Base-by-base conservation (phyloP, 2,329 filamentous ascomycete species). In the Fusarium abutilonis region DNA sequence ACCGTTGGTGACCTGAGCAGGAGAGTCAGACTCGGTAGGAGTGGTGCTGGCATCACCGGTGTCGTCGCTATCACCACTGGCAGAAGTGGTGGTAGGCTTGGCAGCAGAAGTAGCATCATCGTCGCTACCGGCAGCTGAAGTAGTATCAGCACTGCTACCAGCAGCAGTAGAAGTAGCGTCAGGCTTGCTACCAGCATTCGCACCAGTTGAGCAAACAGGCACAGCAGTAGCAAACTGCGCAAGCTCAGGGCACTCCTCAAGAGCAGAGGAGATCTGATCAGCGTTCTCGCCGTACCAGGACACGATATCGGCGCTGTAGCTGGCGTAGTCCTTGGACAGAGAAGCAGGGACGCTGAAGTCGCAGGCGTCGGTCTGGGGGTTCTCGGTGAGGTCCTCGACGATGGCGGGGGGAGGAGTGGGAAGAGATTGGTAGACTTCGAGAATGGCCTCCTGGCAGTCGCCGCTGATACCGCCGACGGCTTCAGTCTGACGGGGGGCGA, bases 331-430 rank as follows among this genome's bases (percentile, higher is more conserved):
- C 28, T 54, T 63, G 64, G 60, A 70, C 32, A 78, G 70, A 64
- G 66, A 70, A 19, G 59, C 35, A n/a, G 76, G 73, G 7, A 69
- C 52, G 51, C 53, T 70, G 69, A 73, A 70, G 60, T 53, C 17
- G 74, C 76, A 78, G 4, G 69, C 62, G 70, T 76, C 69, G 47
- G 71, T 70, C 48, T 66, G 63, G 6, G 69, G 62, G 62, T 73
- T 48, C 9, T 59, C 52, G 9, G 42, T 41, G 26, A 66, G 31
- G 61, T 72, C 71, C 32, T 66, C 60, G 52, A 68, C 29, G 63
- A 78, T 65, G 29, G 58, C 58, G 3, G 74, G 62, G 6, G 72
- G 65, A 15, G 75, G 74, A 4, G 74, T 74, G 11, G 75, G 75
- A 13, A 75, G 31, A 9, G 62, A 52, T 38, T 51, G 38, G 63